Percentiles rank a stretch among this genome's conserved stretches.
These are phyloP conservation scores for Thraustochytrium sp. DNA, from an alignment of 352 stramenopile species.

Conservation along the genomic window DNA sequence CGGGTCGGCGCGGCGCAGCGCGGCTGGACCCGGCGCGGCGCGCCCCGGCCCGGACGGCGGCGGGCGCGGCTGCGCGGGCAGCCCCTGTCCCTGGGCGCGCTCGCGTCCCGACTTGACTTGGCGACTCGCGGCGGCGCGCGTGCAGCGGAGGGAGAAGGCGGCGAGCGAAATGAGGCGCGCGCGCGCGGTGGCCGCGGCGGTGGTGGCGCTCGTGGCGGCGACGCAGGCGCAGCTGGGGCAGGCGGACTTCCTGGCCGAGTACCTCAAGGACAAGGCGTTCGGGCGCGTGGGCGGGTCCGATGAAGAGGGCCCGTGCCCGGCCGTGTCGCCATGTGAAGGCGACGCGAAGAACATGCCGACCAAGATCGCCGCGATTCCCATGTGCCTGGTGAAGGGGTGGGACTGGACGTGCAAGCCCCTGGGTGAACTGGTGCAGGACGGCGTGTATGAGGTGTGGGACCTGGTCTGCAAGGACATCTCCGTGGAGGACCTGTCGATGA, in stretches of 20 bases:
- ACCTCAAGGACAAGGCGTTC: conserved; percentile 19
- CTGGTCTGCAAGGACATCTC: not conserved
- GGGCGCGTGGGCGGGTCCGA: not conserved
- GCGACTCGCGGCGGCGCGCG: no score
- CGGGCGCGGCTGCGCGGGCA: no score
- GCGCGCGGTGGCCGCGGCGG: no score
- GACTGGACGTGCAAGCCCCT: not conserved
- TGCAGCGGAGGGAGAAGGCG: no score
- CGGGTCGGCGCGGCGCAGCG: no score
- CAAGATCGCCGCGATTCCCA: not conserved
- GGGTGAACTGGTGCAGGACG: not conserved
- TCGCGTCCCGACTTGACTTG: no score
- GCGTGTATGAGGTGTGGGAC: not conserved
- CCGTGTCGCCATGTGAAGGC: not conserved
- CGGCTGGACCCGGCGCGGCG: no score
- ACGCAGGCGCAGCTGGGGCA: no score
- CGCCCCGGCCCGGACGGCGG: no score
- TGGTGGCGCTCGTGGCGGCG: no score
- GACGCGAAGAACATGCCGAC: not conserved
- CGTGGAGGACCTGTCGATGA: not conserved
- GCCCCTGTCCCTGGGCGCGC: no score
- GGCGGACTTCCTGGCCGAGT: not conserved
- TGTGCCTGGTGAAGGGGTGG: not conserved
- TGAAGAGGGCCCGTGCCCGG: not conserved
- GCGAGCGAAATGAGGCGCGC: no score